Base-by-base conservation (phyloP, 1,139 yeast species). In the Saccharomyces hybrid region DNA sequence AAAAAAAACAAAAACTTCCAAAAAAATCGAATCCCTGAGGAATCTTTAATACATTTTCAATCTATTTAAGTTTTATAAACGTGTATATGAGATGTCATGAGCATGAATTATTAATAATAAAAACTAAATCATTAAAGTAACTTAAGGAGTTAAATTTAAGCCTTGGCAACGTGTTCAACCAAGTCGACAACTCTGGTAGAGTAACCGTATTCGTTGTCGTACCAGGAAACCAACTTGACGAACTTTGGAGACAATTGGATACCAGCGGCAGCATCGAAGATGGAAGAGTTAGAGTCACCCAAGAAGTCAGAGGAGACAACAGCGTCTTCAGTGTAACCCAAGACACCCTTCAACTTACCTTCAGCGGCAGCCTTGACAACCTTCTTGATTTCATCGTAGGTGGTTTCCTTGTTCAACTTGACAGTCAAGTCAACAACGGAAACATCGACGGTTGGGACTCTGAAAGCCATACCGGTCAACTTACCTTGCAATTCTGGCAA, bases 141-240 rank as follows among this genome's bases (percentile, higher is more conserved):
- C 42, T 5, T 38, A 16, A 16, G 16, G 16, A 38, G 44, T 38
- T 4, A 38, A 38, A 38, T 46, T 46, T 46, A 46, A 46, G 34
- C 31, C 9, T 9, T 47, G 31, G 31, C 25, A 31, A 50, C 51
- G 25, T 42, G 85, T 77, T 84, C 81, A 71, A 85, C 81, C 74
- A 86, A 81, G 78, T 86, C 93, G 64, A 86, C 91, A 67, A 86
- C 93, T 84, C 93, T 84, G 79, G 90, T 84, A 68, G 91, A 84
- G 85, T 86, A 86, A 77, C 93, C 93, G 78, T 75, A 86, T 77
- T 86, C 95, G 77, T 86, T 86, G 76, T 86, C 95, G 82, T 86
- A 86, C 95, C 95, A 86, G 60, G 93, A 79, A 72, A 86, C 78
- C 76, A 86, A 79, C 79, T 86, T 86, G 73, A 85, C 91, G 76